Base-by-base conservation (phyloP, 768 basidiomycete species). In the Suillus tomentosus region DNA sequence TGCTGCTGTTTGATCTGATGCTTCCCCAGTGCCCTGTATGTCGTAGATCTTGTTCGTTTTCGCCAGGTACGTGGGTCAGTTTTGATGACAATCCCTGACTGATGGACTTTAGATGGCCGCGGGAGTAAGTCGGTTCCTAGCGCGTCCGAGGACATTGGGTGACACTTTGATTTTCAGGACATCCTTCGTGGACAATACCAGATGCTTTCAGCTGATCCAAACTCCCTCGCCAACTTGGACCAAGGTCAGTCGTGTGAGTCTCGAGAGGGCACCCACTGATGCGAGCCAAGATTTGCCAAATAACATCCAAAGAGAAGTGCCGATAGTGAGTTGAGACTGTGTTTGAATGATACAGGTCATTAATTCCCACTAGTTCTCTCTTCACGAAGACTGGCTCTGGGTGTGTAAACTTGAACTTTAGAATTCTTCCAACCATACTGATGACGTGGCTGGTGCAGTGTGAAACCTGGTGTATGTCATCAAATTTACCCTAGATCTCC, bases 361-460 rank as follows among this genome's bases (percentile, higher is more conserved):
- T 74, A 59, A 42, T 48, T 13, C 17, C 19, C 31, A 54, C 22
- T 66, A 96, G 94, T 91, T 85, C 76, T 95, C 97, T 0, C 80
- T 99, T 17, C 86, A 87, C 64, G 91, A 95, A 76, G 92, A 95
- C 70, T 99, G 97, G 97, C 79, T 99, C 69, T 99, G 97, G 96
- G 92, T 94, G 74, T 61, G 84, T 82, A 17, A 61, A 40, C 19
- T 56, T n/a, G 19, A 54, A 27, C 8, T 56, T 34, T 34, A 31
- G 9, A 58, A 36, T 45, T 58, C 53, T 55, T 53, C 50, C 36
- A 39, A 37, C 48, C 13, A 50, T 39, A 15, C 69, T 67, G 68
- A 62, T 24, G 53, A 34, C 13, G 39, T n/a, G 15, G 50, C 40
- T 14, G 24, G 39, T 22, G 11, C 58, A 94, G 93, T 99, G 96